A percentile compares a stretch with the other conserved stretches of the same genome.
Evolutionary conservation across 228 moss, liverwort and hornwort genomes (phyloP).

Genomic region (Sphagnum magellanicum): DNA sequence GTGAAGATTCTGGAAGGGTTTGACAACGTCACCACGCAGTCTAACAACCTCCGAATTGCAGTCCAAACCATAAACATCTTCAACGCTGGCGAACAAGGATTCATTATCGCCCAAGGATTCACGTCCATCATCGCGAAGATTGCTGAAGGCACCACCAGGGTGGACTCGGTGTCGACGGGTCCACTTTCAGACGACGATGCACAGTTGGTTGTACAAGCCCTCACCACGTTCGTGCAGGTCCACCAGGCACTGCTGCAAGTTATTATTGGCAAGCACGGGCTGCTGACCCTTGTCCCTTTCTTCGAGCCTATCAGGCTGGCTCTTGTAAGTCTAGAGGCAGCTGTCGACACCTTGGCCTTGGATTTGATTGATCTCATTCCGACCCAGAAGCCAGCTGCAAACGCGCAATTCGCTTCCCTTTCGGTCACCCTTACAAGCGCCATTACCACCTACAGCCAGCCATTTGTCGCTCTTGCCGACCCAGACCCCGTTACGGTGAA

Average conservation of each 20-base stretch:
- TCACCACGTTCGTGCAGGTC: constrained; percentile 4
- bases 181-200: not conserved
- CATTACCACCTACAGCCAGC: too few relatives aligned
- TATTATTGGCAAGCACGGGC: constrained; percentile 3
- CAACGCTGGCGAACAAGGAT: not conserved
- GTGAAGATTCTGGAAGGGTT: constrained; percentile 8
- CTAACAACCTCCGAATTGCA: not conserved
- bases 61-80: not conserved
- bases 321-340: constrained; percentile 11
- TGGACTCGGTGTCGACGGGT: constrained; percentile 1
- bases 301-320: constrained; percentile 7
- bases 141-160: not conserved
- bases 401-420: constrained; percentile 6
- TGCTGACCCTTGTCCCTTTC: constrained; percentile 3
- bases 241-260: constrained; percentile 13
- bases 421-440: not conserved
- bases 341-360: constrained; percentile 1
- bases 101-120: constrained; percentile 5
- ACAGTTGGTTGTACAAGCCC: not conserved
- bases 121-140: not conserved
- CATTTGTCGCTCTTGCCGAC: too few relatives aligned
- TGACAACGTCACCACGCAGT: not conserved
- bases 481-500: too few relatives aligned
- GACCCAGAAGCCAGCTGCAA: constrained; percentile 8
- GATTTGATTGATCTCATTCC: constrained; percentile 11